A percentile compares a stretch with the other conserved stretches of the same genome.
These are phyloP conservation scores for Candida khao-thaluensis DNA, from an alignment of 805 yeast genomes.

Conservation along the genomic window DNA sequence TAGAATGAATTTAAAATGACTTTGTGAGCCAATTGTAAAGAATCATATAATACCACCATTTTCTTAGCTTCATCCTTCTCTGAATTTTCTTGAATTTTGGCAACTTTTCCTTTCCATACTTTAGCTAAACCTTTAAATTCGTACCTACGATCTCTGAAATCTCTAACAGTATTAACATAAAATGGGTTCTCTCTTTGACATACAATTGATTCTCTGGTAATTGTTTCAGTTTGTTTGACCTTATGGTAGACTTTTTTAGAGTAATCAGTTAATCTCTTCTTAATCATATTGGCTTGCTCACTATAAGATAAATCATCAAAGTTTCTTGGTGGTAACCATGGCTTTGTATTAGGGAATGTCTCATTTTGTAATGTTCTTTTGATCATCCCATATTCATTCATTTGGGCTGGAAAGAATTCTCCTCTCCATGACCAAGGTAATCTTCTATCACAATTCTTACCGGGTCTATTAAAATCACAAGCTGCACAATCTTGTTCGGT, in stretches of 20 bases:
- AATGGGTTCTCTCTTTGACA: conserved; percentile 98
- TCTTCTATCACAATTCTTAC: conserved; percentile 87
- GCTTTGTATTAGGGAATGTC: conserved; percentile 61
- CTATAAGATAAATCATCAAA: conserved; percentile 75
- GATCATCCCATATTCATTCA: conserved; percentile 88
- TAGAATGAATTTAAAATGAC: conserved; percentile 95
- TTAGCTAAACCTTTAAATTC: conserved; percentile 93
- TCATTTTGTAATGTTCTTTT: conserved; percentile 80
- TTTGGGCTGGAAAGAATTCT: conserved; percentile 86
- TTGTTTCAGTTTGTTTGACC: conserved; percentile 75
- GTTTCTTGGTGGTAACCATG: conserved; percentile 55
- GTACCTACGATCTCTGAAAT: conserved; percentile 92
- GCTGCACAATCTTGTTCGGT: conserved; percentile 93
- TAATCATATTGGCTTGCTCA: conserved; percentile 75
- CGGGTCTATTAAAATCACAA: conserved; percentile 96
- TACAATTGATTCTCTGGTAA: conserved; percentile 87
- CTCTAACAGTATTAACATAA: conserved; percentile 90
- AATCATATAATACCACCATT: conserved; percentile 91
- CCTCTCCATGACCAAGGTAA: conserved; percentile 99
- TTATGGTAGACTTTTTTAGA: conserved; percentile 83
- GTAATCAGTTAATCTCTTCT: conserved; percentile 77
- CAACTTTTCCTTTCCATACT: conserved; percentile 84
- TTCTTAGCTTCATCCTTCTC: conserved; percentile 87
- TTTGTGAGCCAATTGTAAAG: conserved; percentile 94
- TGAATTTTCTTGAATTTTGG: conserved; percentile 56